These are phyloP conservation scores for Haematococcus sp. DNA, from an alignment of 139 green algal species.

Conservation along the genomic window DNA sequence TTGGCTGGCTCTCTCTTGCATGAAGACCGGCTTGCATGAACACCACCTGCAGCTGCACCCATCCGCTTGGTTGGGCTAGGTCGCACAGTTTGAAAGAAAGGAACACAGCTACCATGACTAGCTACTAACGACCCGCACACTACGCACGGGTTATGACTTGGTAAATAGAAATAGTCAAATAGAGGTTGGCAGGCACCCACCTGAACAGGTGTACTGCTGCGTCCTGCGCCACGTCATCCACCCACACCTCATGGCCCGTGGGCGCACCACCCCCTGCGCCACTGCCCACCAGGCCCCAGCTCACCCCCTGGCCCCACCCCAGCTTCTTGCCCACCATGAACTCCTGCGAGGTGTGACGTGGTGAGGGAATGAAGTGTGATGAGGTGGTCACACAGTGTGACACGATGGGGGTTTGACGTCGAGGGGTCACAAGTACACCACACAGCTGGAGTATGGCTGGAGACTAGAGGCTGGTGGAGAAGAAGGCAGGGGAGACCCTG, in stretches of 20 bases:
- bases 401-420: no score
- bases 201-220: constrained; percentile 10
- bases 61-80: no score
- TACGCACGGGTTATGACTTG: no score
- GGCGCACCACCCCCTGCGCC: neutral
- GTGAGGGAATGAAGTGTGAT: constrained; percentile 13
- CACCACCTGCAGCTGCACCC: no score
- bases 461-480: neutral
- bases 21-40: no score
- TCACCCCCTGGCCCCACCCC: constrained; percentile 20
- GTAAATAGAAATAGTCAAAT: no score
- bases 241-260: constrained; percentile 1
- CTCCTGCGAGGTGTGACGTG: constrained; percentile 1
- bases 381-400: neutral
- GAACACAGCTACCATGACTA: no score
- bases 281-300: constrained; percentile 18
- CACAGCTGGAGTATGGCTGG: neutral
- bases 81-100: no score
- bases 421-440: no score
- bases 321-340: constrained; percentile 40
- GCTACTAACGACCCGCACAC: no score
- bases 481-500: no score
- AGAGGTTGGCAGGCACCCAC: neutral
- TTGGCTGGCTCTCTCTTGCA: no score
- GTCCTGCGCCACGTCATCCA: constrained; percentile 18